These are phyloP conservation scores for Lecanoromycetidae sp. DNA, from an alignment of 2,329 filamentous ascomycete species.

Conservation along the genomic window DNA sequence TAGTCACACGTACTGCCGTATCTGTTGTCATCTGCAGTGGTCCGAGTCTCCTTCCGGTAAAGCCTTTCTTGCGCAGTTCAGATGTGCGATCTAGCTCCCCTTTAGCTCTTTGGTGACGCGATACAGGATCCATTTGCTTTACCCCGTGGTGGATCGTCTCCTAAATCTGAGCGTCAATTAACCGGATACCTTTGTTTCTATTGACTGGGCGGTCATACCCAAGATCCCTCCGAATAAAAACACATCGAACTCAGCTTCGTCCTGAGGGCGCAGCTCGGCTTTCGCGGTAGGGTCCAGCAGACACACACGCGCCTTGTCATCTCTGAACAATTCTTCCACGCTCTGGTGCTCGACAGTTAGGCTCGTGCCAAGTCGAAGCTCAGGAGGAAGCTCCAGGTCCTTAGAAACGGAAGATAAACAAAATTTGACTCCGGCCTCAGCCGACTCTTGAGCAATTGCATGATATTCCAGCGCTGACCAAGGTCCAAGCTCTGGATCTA, in stretches of 20 bases:
- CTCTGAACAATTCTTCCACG: constrained; percentile 69
- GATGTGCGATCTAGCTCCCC: constrained; percentile 67
- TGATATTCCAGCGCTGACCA: constrained; percentile 94
- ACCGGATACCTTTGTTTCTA: neutral
- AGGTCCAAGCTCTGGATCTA: constrained; percentile 82
- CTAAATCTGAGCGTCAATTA: constrained; percentile 33
- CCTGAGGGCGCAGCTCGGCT: constrained; percentile 69
- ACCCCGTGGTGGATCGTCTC: constrained; percentile 90
- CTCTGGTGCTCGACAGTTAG: constrained; percentile 57
- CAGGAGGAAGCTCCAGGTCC: constrained; percentile 46
- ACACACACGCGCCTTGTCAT: constrained; percentile 62
- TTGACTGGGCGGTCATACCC: constrained; percentile 41
- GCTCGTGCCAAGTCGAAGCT: constrained; percentile 48
- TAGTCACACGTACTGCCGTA: constrained; percentile 85
- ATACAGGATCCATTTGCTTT: constrained; percentile 23
- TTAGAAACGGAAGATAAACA: constrained; percentile 69
- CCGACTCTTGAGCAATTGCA: constrained; percentile 72
- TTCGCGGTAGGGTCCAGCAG: constrained; percentile 76
- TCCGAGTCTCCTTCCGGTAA: constrained; percentile 72
- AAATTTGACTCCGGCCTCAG: constrained; percentile 55
- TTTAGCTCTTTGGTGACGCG: neutral
- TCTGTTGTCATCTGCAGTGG: constrained; percentile 98
- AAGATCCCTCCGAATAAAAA: constrained; percentile 95
- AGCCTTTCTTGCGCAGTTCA: constrained; percentile 90
- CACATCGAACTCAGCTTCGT: constrained; percentile 71